Conservation (phyloP, 345 rosid species). For the Gossypium anomalum region DNA sequence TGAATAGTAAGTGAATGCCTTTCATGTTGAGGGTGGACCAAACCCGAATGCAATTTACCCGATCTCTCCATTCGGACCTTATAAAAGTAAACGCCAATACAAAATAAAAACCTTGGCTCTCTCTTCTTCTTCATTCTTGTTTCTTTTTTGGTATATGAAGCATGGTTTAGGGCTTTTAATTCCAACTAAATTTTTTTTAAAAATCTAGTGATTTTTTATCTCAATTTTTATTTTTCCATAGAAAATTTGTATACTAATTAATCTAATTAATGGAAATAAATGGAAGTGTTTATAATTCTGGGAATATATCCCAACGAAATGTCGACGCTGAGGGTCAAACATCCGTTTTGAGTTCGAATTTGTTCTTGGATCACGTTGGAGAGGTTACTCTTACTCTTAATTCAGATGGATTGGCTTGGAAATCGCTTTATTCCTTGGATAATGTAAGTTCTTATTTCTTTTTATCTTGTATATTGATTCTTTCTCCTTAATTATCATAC, state of each 20-base stretch:
- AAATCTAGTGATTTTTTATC: not conserved
- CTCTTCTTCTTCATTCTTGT: not conserved
- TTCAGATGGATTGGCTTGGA: constrained; percentile 78
- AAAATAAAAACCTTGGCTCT: not conserved
- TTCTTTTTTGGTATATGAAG: not conserved
- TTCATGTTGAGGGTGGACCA: not conserved
- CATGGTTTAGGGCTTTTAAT: constrained; percentile 5
- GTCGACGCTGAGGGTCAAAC: constrained; percentile 20
- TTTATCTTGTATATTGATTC: not conserved
- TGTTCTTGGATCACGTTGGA: constrained; percentile 47
- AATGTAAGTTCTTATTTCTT: constrained; percentile 36
- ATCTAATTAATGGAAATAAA: constrained; percentile 21
- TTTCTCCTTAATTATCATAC: not conserved
- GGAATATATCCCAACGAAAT: constrained; percentile 16
- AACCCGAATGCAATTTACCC: constrained; percentile 1
- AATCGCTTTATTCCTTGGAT: constrained; percentile 40
- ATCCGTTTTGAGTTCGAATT: constrained; percentile 30
- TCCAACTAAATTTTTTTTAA: not conserved
- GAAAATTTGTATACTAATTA: not conserved
- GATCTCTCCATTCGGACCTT: not conserved
- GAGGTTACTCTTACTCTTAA: constrained; percentile 47
- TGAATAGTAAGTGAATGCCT: not conserved
- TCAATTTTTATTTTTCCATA: not conserved
- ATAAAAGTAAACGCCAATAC: not conserved
- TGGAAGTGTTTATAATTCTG: constrained; percentile 11